phyloP scores from a whole-genome alignment of 176 grass and related monocot species.

The Oropetium thomaeum region DNA sequence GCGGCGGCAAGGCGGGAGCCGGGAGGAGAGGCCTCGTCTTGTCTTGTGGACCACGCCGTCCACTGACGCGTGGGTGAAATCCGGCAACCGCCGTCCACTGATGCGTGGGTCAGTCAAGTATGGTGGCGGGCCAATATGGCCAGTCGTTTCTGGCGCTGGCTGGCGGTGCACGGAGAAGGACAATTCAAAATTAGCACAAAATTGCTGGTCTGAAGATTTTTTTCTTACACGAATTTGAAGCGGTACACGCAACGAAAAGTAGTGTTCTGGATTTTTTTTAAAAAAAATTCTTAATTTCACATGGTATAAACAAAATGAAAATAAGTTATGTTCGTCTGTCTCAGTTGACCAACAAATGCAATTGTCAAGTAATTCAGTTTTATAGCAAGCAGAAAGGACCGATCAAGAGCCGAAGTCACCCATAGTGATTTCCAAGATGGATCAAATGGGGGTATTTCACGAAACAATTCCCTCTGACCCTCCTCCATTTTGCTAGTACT shows the following conservation, averaged over 20 bases:
- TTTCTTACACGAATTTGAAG: neutral
- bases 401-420: neutral
- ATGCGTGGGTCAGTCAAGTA: slow-evolving; percentile 2
- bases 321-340: neutral
- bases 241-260: neutral
- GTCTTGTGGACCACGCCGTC: slow-evolving; percentile 2
- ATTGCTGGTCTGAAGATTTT: neutral
- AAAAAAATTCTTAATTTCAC: neutral
- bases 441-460: no score
- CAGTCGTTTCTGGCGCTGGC: neutral
- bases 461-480: no score
- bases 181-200: neutral
- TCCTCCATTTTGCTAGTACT: no score
- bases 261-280: neutral
- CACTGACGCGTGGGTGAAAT: slow-evolving; percentile 2
- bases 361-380: neutral
- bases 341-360: neutral
- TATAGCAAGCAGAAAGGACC: neutral
- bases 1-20: neutral
- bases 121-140: neutral
- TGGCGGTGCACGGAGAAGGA: neutral
- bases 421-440: no score
- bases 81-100: neutral
- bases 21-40: neutral
- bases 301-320: neutral